Conservation (phyloP, 352 stramenopile species). For the Pseudoperonospora humuli region DNA sequence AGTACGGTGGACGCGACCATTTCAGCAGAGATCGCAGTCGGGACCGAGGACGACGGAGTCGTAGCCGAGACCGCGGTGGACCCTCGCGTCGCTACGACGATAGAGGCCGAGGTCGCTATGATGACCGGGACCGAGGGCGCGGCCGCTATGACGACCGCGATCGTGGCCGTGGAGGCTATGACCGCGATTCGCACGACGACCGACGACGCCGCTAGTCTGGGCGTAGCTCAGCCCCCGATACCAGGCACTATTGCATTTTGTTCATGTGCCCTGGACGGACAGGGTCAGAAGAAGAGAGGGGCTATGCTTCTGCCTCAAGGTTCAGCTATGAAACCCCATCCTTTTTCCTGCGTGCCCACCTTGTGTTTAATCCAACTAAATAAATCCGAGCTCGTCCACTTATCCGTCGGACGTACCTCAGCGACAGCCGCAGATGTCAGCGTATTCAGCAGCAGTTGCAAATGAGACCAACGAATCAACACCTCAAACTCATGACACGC, state of each 20-base stretch:
- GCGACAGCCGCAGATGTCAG: conserved; percentile 20
- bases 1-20: conserved; percentile 49
- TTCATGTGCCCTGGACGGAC: conserved; percentile 14
- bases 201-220: conserved; percentile 30
- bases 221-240: not conserved
- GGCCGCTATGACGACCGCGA: conserved; percentile 49
- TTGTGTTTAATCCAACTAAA: conserved; percentile 60
- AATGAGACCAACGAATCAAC: conserved; percentile 19
- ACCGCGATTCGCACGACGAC: conserved; percentile 37
- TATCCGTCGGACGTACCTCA: conserved; percentile 27
- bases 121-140: conserved; percentile 43
- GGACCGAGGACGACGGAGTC: conserved; percentile 37
- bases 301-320: conserved; percentile 12
- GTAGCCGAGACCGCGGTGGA: conserved; percentile 34
- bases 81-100: conserved; percentile 38
- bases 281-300: not conserved
- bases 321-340: conserved; percentile 7
- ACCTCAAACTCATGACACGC: conserved; percentile 9
- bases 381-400: conserved; percentile 50
- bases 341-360: conserved; percentile 30
- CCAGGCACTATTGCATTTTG: conserved; percentile 11
- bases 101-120: conserved; percentile 33
- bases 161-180: conserved; percentile 35
- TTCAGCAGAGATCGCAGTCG: conserved; percentile 39
- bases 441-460: conserved; percentile 5